Evolutionary conservation across 1,284 basidiomycete genomes (phyloP).

Genomic region (Papiliotrema flavescens): DNA sequence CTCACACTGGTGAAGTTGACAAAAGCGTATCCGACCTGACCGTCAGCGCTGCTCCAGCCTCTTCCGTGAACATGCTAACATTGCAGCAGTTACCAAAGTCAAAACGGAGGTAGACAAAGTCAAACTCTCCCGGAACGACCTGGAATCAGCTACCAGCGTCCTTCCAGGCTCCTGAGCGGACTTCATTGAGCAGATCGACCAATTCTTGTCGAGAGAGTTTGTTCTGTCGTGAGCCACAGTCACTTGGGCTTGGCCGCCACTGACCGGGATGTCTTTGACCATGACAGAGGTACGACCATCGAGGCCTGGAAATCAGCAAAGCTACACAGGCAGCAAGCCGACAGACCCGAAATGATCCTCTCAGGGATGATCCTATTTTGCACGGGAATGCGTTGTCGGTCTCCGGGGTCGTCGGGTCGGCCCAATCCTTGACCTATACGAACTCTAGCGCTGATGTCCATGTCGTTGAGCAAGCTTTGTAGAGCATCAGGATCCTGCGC

Average conservation of each 20-base stretch:
- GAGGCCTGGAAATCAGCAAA: constrained; percentile 23
- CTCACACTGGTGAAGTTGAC: constrained; percentile 44
- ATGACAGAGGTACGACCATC: constrained; percentile 47
- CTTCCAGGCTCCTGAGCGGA: constrained; percentile 9
- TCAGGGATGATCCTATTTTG: constrained; percentile 40
- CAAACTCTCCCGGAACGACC: constrained; percentile 45
- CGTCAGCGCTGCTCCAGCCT: background rate
- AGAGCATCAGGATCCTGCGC: constrained; percentile 21
- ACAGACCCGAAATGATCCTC: constrained; percentile 33
- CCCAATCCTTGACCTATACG: constrained; percentile 21
- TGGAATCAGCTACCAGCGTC: constrained; percentile 8
- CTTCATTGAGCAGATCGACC: constrained; percentile 42
- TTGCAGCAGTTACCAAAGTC: constrained; percentile 50
- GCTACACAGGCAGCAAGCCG: background rate
- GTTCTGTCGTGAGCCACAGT: constrained; percentile 31
- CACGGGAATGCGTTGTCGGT: constrained; percentile 32
- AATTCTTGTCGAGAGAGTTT: constrained; percentile 47
- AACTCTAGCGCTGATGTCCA: constrained; percentile 25
- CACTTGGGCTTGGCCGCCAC: constrained; percentile 1
- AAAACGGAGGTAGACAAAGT: constrained; percentile 49
- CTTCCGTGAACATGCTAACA: constrained; percentile 19
- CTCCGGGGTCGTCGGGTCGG: constrained; percentile 16
- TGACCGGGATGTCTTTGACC: constrained; percentile 49
- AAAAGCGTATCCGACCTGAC: constrained; percentile 46
- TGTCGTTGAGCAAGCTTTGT: constrained; percentile 26